Evolutionary conservation across 805 yeast genomes (phyloP).

Genomic region (Candida boleticola): DNA sequence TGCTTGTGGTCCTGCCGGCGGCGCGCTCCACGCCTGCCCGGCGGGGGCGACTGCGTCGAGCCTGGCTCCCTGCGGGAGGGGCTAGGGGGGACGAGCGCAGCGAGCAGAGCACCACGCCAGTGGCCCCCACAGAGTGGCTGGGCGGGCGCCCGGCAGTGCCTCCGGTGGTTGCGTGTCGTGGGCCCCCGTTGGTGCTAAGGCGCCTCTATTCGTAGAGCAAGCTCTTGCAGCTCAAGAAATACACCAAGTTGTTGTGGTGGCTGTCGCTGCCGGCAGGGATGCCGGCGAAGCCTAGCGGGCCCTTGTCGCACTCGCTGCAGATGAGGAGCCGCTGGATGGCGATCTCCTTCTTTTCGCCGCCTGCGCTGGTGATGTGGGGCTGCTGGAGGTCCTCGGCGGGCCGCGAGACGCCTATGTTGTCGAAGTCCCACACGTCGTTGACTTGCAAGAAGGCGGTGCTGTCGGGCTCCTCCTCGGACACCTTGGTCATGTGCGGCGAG

Average conservation of each 20-base stretch:
- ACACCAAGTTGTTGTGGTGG: slow-evolving; percentile 38
- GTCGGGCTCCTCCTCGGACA: slow-evolving; percentile 6
- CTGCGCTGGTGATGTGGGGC: slow-evolving; percentile 15
- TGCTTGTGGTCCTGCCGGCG: too few relatives aligned
- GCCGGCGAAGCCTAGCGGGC: slow-evolving; percentile 73
- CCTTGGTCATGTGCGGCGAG: slow-evolving; percentile 29
- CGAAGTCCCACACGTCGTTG: slow-evolving; percentile 73
- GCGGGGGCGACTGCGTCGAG: too few relatives aligned
- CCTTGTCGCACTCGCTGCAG: slow-evolving; percentile 77
- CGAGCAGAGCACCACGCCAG: too few relatives aligned
- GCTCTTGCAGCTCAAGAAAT: slow-evolving; percentile 47
- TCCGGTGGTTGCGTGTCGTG: too few relatives aligned
- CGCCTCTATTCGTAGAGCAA: slow-evolving; percentile 38
- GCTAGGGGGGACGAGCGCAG: too few relatives aligned
- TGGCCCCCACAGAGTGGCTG: too few relatives aligned
- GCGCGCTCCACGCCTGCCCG: too few relatives aligned
- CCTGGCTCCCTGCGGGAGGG: too few relatives aligned
- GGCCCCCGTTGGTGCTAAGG: too few relatives aligned
- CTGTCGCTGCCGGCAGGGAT: slow-evolving; percentile 22
- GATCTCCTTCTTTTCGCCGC: slow-evolving; percentile 13
- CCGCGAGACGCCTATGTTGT: slow-evolving; percentile 72
- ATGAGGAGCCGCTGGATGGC: slow-evolving; percentile 49
- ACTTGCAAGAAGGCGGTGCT: slow-evolving; percentile 39
- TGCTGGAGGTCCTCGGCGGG: slow-evolving; percentile 27
- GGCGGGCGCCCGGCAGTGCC: too few relatives aligned